These are phyloP conservation scores for Lentithecium fluviatile DNA, from an alignment of 495 filamentous ascomycete genomes.

Conservation along the genomic window DNA sequence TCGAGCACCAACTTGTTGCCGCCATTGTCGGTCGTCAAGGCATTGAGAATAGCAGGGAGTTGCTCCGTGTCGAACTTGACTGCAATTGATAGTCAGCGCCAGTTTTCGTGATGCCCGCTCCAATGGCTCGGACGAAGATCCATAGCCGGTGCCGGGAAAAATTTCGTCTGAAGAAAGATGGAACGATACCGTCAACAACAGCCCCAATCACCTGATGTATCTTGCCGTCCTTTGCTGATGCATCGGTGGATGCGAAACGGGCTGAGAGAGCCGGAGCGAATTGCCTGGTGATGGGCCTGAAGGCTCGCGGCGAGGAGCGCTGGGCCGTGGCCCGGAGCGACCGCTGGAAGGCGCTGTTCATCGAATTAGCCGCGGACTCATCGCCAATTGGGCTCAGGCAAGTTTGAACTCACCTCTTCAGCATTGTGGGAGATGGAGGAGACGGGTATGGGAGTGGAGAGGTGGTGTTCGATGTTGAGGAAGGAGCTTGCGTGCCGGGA, in stretches of 20 bases:
- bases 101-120: slow-evolving; percentile 22
- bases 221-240: slow-evolving; percentile 43
- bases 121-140: slow-evolving; percentile 21
- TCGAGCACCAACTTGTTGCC: slow-evolving; percentile 95
- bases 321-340: slow-evolving; percentile 39
- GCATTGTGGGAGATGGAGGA: slow-evolving; percentile 43
- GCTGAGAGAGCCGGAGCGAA: slow-evolving; percentile 39
- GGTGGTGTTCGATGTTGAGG: slow-evolving; percentile 14
- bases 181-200: slow-evolving; percentile 65
- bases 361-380: slow-evolving; percentile 26
- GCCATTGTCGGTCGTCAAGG: slow-evolving; percentile 84
- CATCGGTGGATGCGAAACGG: slow-evolving; percentile 43
- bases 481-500: background rate
- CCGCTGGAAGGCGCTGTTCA: slow-evolving; percentile 42
- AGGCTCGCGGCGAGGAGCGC: slow-evolving; percentile 37
- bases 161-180: slow-evolving; percentile 41
- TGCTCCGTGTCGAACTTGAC: slow-evolving; percentile 94
- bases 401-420: slow-evolving; percentile 39
- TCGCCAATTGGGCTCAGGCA: slow-evolving; percentile 32
- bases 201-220: slow-evolving; percentile 62
- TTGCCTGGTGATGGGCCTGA: slow-evolving; percentile 42
- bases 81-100: slow-evolving; percentile 50
- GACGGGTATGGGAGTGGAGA: slow-evolving; percentile 45
- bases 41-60: slow-evolving; percentile 97
- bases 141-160: slow-evolving; percentile 30